A percentile compares a stretch with the other conserved stretches of the same genome.
These are phyloP conservation scores for Termitomyces bulborhizus DNA, from an alignment of 768 basidiomycete genomes.

Conservation along the genomic window DNA sequence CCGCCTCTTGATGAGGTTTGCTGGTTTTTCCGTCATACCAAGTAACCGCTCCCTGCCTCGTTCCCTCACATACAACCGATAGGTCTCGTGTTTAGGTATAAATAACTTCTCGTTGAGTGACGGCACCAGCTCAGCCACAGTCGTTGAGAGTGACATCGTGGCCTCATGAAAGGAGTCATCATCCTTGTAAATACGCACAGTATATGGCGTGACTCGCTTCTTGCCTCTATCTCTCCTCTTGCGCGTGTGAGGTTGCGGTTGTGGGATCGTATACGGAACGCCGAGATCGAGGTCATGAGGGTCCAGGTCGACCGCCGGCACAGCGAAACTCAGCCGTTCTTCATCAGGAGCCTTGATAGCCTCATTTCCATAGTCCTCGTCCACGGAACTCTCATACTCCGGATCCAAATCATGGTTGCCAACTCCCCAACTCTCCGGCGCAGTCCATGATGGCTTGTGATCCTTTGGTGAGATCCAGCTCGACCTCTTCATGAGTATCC, in stretches of 20 bases:
- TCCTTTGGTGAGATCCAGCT: constrained; percentile 50
- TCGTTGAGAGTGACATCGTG: constrained; percentile 54
- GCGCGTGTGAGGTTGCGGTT: not conserved
- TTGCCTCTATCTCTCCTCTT: constrained; percentile 1
- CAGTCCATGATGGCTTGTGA: constrained; percentile 39
- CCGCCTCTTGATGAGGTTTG: constrained; percentile 75
- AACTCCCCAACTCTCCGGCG: constrained; percentile 78
- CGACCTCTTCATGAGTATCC: constrained; percentile 13
- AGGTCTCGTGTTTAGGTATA: constrained; percentile 46
- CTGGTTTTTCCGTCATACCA: constrained; percentile 74
- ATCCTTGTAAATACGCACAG: constrained; percentile 72
- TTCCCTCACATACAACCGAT: constrained; percentile 71
- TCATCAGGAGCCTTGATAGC: constrained; percentile 6
- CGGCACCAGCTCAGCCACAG: constrained; percentile 60
- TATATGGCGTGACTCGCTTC: constrained; percentile 28
- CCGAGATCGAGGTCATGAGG: not conserved
- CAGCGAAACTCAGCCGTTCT: constrained; percentile 10
- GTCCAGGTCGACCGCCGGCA: constrained; percentile 1
- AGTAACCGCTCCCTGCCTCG: constrained; percentile 79
- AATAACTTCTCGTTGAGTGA: constrained; percentile 55
- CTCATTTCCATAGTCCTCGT: constrained; percentile 7
- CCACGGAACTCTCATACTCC: constrained; percentile 25
- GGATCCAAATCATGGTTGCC: constrained; percentile 38
- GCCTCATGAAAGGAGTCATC: constrained; percentile 71
- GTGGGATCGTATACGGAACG: not conserved